Evolutionary conservation across 176 grass and related monocot species (phyloP).

Genomic region (Panicum miliaceum): DNA sequence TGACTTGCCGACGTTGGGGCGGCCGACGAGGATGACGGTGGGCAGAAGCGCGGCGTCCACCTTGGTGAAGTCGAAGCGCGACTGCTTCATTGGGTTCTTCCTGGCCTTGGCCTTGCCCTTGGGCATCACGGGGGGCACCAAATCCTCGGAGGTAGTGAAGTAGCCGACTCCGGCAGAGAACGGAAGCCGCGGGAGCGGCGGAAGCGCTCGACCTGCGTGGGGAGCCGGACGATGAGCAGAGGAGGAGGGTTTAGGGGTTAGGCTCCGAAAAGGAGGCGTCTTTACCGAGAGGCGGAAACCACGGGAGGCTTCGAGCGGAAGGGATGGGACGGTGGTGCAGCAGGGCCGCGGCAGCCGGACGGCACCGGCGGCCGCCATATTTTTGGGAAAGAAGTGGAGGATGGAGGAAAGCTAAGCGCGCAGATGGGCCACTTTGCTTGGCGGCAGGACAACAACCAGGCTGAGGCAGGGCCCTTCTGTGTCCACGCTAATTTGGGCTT

Average conservation of each 20-base stretch:
- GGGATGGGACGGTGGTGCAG: conserved; percentile 9
- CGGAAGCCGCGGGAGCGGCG: conserved; percentile 14
- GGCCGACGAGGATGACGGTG: conserved; percentile 90
- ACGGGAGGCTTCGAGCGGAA: background rate
- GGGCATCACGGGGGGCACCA: conserved; percentile 2
- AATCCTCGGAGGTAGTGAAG: conserved; percentile 5
- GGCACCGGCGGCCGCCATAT: conserved; percentile 26
- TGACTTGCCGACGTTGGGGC: conserved; percentile 96
- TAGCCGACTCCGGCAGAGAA: background rate
- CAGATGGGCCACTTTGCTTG: conserved; percentile 20
- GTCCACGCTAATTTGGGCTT: background rate
- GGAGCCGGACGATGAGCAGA: conserved; percentile 6
- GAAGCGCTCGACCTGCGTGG: conserved; percentile 30
- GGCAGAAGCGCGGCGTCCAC: conserved; percentile 77
- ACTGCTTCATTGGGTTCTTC: conserved; percentile 73
- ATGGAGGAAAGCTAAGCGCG: background rate
- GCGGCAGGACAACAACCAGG: background rate
- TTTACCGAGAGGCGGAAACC: conserved; percentile 16
- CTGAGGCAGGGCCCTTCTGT: background rate
- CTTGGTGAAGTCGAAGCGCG: conserved; percentile 82
- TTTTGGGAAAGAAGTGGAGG: background rate
- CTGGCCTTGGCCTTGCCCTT: conserved; percentile 62
- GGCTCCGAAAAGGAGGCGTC: background rate
- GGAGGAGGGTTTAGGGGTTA: conserved; percentile 38
- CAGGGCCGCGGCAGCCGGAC: background rate